Conservation (phyloP, 192 early-diverging fungal species). For the Mortierella claussenii region DNA sequence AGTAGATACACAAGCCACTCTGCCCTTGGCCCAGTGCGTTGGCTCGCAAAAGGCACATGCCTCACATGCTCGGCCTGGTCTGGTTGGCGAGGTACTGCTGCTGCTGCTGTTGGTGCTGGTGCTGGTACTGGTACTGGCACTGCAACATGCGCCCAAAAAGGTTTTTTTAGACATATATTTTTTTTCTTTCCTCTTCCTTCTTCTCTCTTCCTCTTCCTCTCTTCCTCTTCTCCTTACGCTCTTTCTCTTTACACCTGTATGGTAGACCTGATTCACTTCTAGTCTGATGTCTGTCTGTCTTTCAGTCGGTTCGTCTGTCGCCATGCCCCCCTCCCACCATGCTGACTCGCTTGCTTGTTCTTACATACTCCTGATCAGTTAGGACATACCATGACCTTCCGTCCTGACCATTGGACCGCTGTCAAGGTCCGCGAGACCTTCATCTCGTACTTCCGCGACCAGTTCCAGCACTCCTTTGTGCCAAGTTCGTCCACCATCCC, state of each 20-base stretch:
- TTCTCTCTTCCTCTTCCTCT: not conserved
- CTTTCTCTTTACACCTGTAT: not conserved
- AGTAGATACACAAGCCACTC: too few species aligned
- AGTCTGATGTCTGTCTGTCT: not conserved
- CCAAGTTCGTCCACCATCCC: slow-evolving; percentile 94
- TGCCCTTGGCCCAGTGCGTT: too few species aligned
- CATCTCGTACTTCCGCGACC: slow-evolving; percentile 84
- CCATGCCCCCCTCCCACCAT: too few species aligned
- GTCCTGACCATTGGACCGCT: slow-evolving; percentile 75
- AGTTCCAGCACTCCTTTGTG: slow-evolving; percentile 78
- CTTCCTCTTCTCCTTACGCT: not conserved
- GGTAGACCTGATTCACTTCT: not conserved
- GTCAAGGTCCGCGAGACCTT: slow-evolving; percentile 87
- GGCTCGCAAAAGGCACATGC: too few species aligned
- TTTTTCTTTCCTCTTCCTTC: not conserved
- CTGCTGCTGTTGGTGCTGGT: too few species aligned
- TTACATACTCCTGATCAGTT: not conserved
- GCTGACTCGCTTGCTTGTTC: too few species aligned
- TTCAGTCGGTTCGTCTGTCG: too few species aligned
- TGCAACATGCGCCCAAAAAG: too few species aligned
- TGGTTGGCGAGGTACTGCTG: too few species aligned
- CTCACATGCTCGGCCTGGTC: too few species aligned
- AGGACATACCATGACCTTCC: slow-evolving; percentile 26
- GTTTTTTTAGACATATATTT: too few species aligned
- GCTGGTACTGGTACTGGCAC: too few species aligned